phyloP scores from a whole-genome alignment of 169 alveolate species.

The Plasmodium gonderi region DNA sequence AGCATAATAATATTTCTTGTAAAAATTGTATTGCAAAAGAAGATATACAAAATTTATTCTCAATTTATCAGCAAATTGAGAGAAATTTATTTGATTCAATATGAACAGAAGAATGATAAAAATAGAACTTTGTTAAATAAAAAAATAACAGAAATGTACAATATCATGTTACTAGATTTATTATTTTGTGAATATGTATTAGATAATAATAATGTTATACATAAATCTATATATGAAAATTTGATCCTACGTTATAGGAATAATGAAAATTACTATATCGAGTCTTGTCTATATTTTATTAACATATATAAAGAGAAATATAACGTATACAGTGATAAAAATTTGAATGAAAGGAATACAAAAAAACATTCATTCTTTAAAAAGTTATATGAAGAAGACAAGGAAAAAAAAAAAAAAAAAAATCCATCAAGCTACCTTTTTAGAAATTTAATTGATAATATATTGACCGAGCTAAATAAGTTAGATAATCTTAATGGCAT shows the following conservation, averaged over 20 bases:
- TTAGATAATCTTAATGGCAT: slow-evolving; percentile 62
- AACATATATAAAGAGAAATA: slow-evolving; percentile 54
- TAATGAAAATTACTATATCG: slow-evolving; percentile 33
- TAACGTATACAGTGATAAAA: slow-evolving; percentile 52
- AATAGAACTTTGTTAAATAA: slow-evolving; percentile 31
- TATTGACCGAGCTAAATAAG: slow-evolving; percentile 56
- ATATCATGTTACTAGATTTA: slow-evolving; percentile 59
- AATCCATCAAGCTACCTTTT: slow-evolving; percentile 1
- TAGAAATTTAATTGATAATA: slow-evolving; percentile 29
- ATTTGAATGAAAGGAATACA: slow-evolving; percentile 8
- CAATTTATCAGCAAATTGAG: neutral
- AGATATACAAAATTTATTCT: slow-evolving; percentile 18
- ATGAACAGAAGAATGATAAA: neutral
- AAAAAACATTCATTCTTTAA: neutral
- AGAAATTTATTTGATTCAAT: neutral
- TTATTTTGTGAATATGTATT: slow-evolving; percentile 41
- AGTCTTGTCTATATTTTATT: slow-evolving; percentile 57
- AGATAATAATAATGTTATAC: slow-evolving; percentile 44
- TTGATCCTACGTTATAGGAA: slow-evolving; percentile 33
- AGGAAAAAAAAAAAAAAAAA: neutral
- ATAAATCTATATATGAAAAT: slow-evolving; percentile 53
- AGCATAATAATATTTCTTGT: slow-evolving; percentile 31
- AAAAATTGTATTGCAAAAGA: slow-evolving; percentile 33
- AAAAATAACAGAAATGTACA: slow-evolving; percentile 63
- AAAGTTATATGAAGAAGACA: slow-evolving; percentile 9